These are phyloP conservation scores for Ophiostoma tasmaniense DNA, from an alignment of 2,329 filamentous ascomycete genomes.

Conservation along the genomic window DNA sequence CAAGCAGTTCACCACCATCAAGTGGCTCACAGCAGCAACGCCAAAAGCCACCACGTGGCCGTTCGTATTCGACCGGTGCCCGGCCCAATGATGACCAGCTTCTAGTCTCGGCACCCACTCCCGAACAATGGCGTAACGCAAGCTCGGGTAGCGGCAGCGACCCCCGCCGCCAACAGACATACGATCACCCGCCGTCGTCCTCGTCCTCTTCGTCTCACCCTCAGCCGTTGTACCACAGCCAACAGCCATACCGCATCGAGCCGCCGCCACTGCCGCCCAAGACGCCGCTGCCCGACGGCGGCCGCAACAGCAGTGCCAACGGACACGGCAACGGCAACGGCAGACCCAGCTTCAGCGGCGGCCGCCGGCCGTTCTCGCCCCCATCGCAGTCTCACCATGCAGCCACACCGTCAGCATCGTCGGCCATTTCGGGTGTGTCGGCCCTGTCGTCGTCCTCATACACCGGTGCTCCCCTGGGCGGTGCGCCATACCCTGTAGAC, in stretches of 20 bases:
- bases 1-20: background rate
- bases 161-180: conserved; percentile 6
- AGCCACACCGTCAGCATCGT: conserved; percentile 66
- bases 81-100: conserved; percentile 43
- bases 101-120: conserved; percentile 48
- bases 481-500: conserved; percentile 69
- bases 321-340: conserved; percentile 14
- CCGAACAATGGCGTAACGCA: conserved; percentile 49
- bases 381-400: conserved; percentile 30
- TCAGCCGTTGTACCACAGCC: conserved; percentile 28
- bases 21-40: background rate
- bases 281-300: conserved; percentile 56
- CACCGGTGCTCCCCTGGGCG: conserved; percentile 50
- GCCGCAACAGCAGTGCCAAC: conserved; percentile 23
- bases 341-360: conserved; percentile 6
- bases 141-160: background rate
- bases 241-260: conserved; percentile 38
- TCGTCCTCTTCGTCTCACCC: conserved; percentile 41
- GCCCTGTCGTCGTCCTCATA: conserved; percentile 69
- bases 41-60: background rate
- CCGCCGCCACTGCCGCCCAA: conserved; percentile 71
- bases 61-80: conserved; percentile 14
- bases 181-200: background rate
- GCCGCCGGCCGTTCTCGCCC: background rate
- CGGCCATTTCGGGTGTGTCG: conserved; percentile 44